Conservation (phyloP, 2,329 filamentous ascomycete genomes). For the Pyrenophora teres region DNA sequence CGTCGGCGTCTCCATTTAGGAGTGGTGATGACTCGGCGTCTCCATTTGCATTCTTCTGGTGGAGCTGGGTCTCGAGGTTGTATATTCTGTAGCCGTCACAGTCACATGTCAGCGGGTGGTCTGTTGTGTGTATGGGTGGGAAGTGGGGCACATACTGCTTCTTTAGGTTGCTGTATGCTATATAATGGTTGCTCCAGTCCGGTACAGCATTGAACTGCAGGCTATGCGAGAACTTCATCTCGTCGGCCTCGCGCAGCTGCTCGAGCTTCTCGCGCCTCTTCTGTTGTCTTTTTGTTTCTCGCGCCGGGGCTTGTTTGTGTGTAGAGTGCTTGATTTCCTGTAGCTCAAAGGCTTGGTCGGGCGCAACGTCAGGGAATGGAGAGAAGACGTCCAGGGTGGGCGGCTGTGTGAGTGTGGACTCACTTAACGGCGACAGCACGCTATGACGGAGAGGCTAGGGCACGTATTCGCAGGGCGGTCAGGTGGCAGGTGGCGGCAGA, state of each 20-base stretch:
- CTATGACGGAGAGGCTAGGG: slow-evolving; percentile 9
- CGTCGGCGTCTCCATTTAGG: slow-evolving; percentile 65
- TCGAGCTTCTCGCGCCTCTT: slow-evolving; percentile 68
- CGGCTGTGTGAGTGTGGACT: slow-evolving; percentile 1
- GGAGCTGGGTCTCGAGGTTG: slow-evolving; percentile 82
- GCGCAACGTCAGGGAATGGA: slow-evolving; percentile 22
- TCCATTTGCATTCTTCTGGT: slow-evolving; percentile 61
- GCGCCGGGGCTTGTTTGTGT: slow-evolving; percentile 7
- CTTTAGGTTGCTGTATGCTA: slow-evolving; percentile 98
- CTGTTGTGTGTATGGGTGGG: background rate
- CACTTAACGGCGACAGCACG: slow-evolving; percentile 2
- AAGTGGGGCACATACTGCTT: slow-evolving; percentile 72
- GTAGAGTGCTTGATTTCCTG: slow-evolving; percentile 27
- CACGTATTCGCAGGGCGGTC: slow-evolving; percentile 12
- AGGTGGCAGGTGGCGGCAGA: slow-evolving; percentile 9
- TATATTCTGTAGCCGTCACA: slow-evolving; percentile 71
- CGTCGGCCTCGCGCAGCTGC: slow-evolving; percentile 74
- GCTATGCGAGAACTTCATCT: slow-evolving; percentile 99
- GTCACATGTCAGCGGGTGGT: slow-evolving; percentile 27
- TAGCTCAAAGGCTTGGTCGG: slow-evolving; percentile 39
- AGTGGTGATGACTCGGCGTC: slow-evolving; percentile 88
- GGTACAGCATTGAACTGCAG: slow-evolving; percentile 99
- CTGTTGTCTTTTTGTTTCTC: slow-evolving; percentile 33
- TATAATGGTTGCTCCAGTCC: slow-evolving; percentile 99
- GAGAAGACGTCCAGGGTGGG: slow-evolving; percentile 36